phyloP scores from a whole-genome alignment of 768 basidiomycete species.

The Hypholoma sublateritium region DNA sequence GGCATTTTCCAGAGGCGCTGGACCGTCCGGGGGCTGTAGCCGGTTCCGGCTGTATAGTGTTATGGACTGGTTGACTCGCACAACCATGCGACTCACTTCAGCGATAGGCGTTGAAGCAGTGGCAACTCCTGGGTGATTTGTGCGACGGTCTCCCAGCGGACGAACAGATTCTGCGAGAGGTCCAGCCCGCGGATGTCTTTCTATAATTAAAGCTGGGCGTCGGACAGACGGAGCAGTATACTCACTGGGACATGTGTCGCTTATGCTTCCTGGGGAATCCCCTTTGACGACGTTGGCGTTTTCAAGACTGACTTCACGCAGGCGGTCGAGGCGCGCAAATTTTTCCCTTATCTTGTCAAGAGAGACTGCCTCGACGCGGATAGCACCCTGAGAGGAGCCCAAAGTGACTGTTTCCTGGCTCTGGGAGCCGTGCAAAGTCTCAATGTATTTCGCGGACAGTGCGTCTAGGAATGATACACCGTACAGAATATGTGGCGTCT shows the following conservation, averaged over 20 bases:
- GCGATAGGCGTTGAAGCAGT: slow-evolving; percentile 57
- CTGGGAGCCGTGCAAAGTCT: slow-evolving; percentile 49
- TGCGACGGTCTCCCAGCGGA: slow-evolving; percentile 69
- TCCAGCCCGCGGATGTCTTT: slow-evolving; percentile 79
- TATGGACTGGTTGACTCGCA: slow-evolving; percentile 14
- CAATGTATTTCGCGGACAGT: slow-evolving; percentile 76
- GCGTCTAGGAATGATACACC: slow-evolving; percentile 77
- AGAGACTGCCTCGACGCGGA: slow-evolving; percentile 84
- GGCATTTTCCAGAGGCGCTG: slow-evolving; percentile 31
- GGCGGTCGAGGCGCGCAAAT: slow-evolving; percentile 59
- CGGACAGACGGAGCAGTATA: slow-evolving; percentile 1
- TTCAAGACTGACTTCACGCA: slow-evolving; percentile 84
- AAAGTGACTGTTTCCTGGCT: slow-evolving; percentile 65
- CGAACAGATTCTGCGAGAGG: slow-evolving; percentile 73
- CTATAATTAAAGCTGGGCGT: slow-evolving; percentile 6
- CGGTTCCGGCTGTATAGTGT: slow-evolving; percentile 61
- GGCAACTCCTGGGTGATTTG: slow-evolving; percentile 63
- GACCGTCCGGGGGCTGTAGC: slow-evolving; percentile 40
- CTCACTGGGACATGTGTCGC: slow-evolving; percentile 68
- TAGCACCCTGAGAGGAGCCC: slow-evolving; percentile 80
- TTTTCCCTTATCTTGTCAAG: slow-evolving; percentile 77
- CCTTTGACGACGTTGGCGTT: slow-evolving; percentile 54
- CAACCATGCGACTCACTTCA: slow-evolving; percentile 64
- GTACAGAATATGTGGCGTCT: slow-evolving; percentile 54
- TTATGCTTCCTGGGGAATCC: slow-evolving; percentile 51